These are phyloP conservation scores for Tetratostichococcus sp. DNA, from an alignment of 139 green algal species.

Conservation along the genomic window DNA sequence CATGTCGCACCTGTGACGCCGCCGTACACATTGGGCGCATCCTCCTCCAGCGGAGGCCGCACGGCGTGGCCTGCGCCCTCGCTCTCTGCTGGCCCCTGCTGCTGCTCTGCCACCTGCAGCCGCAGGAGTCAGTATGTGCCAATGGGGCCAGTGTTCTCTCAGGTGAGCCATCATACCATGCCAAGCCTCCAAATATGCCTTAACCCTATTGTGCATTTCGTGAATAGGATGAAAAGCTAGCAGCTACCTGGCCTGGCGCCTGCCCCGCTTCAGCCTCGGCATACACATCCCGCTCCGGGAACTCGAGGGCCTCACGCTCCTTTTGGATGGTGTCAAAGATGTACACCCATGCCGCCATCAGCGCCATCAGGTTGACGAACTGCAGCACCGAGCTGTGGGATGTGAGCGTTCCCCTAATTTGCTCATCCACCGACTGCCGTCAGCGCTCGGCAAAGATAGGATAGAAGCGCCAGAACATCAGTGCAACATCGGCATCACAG, in stretches of 20 bases:
- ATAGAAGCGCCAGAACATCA: too few relatives aligned
- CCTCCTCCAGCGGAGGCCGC: conserved; percentile 14
- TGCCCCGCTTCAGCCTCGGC: not conserved
- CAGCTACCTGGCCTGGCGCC: too few relatives aligned
- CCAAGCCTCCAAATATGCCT: too few relatives aligned
- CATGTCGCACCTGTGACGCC: conserved; percentile 7
- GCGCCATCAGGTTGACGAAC: conserved; percentile 16
- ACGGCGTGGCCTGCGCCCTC: not conserved
- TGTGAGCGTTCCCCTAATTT: too few relatives aligned
- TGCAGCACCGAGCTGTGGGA: conserved; percentile 18
- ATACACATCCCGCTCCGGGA: not conserved
- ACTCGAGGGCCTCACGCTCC: conserved; percentile 14
- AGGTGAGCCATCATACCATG: too few relatives aligned
- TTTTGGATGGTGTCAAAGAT: conserved; percentile 23
- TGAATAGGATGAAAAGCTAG: too few relatives aligned
- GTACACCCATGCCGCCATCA: conserved; percentile 39
- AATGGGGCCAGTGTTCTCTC: too few relatives aligned
- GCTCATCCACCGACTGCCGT: too few relatives aligned
- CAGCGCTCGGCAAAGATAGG: too few relatives aligned
- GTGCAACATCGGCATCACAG: not conserved
- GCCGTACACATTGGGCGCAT: conserved; percentile 9
- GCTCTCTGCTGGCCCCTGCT: not conserved
- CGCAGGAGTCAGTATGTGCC: too few relatives aligned
- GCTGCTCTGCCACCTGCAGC: not conserved
- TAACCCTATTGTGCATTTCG: too few relatives aligned